A percentile compares a stretch with the other conserved stretches of the same genome.
phyloP scores from a whole-genome alignment of 73 alveolate genomes.

The Loxodes magnus region DNA sequence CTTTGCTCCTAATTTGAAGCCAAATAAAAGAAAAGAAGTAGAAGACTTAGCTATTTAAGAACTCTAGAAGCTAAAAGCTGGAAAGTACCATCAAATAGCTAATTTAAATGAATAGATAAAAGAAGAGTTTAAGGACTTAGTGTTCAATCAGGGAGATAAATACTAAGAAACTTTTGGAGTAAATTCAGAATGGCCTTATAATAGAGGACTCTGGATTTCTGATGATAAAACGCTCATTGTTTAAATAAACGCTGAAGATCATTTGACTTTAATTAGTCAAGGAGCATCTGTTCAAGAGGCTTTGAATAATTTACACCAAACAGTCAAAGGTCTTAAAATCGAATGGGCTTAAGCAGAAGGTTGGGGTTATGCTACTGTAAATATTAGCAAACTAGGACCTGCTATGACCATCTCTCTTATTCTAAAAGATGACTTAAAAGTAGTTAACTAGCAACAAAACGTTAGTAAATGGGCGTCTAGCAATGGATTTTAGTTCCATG shows the following conservation, averaged over 20 bases:
- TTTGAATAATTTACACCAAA: too few species aligned
- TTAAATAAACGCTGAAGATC: slow-evolving; percentile 43
- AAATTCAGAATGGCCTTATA: slow-evolving; percentile 50
- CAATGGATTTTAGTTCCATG: too few species aligned
- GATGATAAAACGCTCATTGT: slow-evolving; percentile 25
- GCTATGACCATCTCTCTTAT: too few species aligned
- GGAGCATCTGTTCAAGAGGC: too few species aligned
- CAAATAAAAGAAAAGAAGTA: slow-evolving; percentile 24
- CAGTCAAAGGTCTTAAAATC: too few species aligned
- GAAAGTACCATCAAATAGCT: slow-evolving; percentile 22
- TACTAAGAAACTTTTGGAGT: slow-evolving; percentile 41
- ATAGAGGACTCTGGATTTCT: slow-evolving; percentile 42
- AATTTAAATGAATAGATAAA: slow-evolving; percentile 9
- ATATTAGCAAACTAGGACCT: too few species aligned
- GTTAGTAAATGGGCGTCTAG: too few species aligned
- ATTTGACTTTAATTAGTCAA: slow-evolving; percentile 3
- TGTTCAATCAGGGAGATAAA: slow-evolving; percentile 13
- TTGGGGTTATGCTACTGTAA: too few species aligned
- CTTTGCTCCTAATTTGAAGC: slow-evolving; percentile 42
- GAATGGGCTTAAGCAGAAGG: too few species aligned
- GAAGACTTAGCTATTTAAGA: slow-evolving; percentile 33
- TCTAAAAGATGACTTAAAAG: too few species aligned
- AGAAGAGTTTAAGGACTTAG: slow-evolving; percentile 18
- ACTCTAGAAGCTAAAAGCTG: slow-evolving; percentile 30
- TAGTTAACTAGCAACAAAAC: too few species aligned